Evolutionary conservation across 2,329 filamentous ascomycete species (phyloP).

Genomic region (Monilinia fructigena): DNA sequence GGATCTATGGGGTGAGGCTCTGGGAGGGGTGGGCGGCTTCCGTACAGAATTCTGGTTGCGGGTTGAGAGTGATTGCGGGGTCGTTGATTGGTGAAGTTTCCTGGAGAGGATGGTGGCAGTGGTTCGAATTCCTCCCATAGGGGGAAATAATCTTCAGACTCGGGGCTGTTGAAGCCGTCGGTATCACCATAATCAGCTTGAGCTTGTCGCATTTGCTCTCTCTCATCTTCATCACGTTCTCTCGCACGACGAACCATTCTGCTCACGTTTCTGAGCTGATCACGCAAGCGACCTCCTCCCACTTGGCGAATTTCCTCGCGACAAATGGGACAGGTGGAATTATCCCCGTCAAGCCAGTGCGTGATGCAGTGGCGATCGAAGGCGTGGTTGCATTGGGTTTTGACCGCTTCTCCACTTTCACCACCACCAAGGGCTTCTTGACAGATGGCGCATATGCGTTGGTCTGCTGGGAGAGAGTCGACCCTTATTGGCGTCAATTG

Average conservation of each 20-base stretch:
- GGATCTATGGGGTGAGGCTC: neutral
- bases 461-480: neutral
- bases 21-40: neutral
- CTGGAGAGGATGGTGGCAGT: neutral
- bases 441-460: conserved; percentile 8
- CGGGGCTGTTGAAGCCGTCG: too few relatives aligned
- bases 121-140: neutral
- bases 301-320: neutral
- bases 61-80: neutral
- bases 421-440: neutral
- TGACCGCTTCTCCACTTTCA: neutral
- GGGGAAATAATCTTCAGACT: too few relatives aligned
- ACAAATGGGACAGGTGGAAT: conserved; percentile 3
- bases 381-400: neutral
- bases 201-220: conserved; percentile 10
- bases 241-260: neutral
- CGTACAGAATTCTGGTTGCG: neutral
- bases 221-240: neutral
- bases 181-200: neutral
- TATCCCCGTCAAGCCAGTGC: neutral
- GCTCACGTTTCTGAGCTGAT: neutral
- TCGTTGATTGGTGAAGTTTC: neutral
- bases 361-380: conserved; percentile 9
- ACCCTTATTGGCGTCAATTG: neutral
- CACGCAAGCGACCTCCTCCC: neutral